Base-by-base conservation (phyloP, 2,329 filamentous ascomycete species). In the Tricladium varicosporioides region DNA sequence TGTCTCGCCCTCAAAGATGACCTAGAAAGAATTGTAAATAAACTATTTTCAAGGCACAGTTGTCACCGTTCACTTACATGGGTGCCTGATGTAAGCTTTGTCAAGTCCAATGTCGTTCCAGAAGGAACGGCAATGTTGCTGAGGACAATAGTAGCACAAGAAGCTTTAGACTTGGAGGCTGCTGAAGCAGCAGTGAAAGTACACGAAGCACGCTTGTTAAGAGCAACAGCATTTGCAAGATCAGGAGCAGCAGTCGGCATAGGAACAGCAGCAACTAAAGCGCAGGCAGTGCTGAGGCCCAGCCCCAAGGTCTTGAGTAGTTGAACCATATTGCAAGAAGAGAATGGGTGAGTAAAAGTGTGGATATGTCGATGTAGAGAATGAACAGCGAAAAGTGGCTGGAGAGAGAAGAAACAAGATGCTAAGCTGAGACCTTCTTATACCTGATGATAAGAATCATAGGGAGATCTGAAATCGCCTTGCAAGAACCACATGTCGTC, bases 1-100 rank as follows among this genome's bases (percentile, higher is more conserved):
- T n/a, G 86, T 89, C 13, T 76, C 81, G 45, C 86, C 87, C 56
- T 82, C 71, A 71, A 89, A 89, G 63, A 80, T 81, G 60, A 88
- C 77, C 54, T 70, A 76, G 19, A 36, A 9, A 15, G 15, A 10
- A 42, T 9, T 48, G 19, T 58, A 14, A 62, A 54, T 2, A 42
- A 4, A 18, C 14, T 27, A 7, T 46, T 9, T 7, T n/a, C 32
- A 9, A 10, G 33, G 14, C n/a, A 49, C 15, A 36, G 18, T 27
- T 11, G 5, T n/a, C 33, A 13, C 3, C 8, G 3, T 5, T 1
- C 5, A 51, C 48, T 63, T 53, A 61, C 63, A 32, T 57, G 42
- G 36, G 81, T 82, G 59, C 77, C 78, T 19, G 72, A 66, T 5
- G 75, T 74, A 43, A 85, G 74, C 18, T 74, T 71, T 14, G 80